Conservation (phyloP, 2,329 filamentous ascomycete species). For the Arthrobotrys conoides region DNA sequence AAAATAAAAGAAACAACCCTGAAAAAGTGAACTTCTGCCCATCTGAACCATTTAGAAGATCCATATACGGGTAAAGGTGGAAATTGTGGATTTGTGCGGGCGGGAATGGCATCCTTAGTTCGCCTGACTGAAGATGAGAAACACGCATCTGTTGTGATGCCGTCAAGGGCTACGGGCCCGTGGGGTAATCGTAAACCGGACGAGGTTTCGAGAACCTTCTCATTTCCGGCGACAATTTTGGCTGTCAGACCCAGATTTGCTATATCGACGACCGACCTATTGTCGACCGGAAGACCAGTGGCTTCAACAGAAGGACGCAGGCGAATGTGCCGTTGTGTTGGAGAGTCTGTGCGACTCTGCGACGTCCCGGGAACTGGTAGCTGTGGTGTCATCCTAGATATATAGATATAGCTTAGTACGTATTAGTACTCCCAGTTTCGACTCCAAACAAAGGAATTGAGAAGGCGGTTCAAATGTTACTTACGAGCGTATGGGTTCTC, state of each 20-base stretch:
- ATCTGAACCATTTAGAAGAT: constrained; percentile 76
- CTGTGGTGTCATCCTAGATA: background rate
- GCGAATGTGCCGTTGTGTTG: constrained; percentile 35
- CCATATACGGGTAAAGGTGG: constrained; percentile 87
- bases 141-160: constrained; percentile 32
- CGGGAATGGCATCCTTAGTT: constrained; percentile 70
- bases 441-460: background rate
- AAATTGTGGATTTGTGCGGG: constrained; percentile 83
- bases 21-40: constrained; percentile 77
- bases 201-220: constrained; percentile 48
- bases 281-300: constrained; percentile 20
- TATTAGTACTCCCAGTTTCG: background rate
- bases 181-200: constrained; percentile 40
- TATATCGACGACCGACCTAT: constrained; percentile 5
- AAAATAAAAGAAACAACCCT: constrained; percentile 79
- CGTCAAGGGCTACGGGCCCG: constrained; percentile 13
- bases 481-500: no score
- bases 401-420: no score
- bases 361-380: background rate
- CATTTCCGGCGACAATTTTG: constrained; percentile 51
- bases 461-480: background rate
- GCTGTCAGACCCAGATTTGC: constrained; percentile 41
- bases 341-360: constrained; percentile 2
- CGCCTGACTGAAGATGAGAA: constrained; percentile 1
- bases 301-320: constrained; percentile 34